Conservation (phyloP, 1,284 basidiomycete species). For the Gastroboletus turbinatus region DNA sequence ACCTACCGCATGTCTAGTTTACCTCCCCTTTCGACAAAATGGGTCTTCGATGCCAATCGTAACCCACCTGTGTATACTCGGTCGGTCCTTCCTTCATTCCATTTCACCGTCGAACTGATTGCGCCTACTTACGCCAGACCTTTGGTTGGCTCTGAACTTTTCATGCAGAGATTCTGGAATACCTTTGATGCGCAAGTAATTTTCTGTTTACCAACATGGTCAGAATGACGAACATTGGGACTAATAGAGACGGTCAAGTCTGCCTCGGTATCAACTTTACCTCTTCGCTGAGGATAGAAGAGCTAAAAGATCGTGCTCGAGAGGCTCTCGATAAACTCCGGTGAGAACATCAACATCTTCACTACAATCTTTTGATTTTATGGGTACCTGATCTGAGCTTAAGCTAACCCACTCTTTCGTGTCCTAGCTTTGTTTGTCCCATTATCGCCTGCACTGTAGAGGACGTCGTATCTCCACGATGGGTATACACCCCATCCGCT, state of each 20-base stretch:
- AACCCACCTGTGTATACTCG: slow-evolving; percentile 20
- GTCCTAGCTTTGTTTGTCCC: slow-evolving; percentile 3
- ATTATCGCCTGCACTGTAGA: slow-evolving; percentile 22
- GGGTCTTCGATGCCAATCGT: slow-evolving; percentile 12
- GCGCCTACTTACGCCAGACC: neutral
- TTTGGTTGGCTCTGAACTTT: slow-evolving; percentile 21
- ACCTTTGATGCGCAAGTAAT: slow-evolving; percentile 15
- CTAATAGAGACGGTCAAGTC: slow-evolving; percentile 12
- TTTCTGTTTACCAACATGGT: neutral
- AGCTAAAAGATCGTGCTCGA: slow-evolving; percentile 10
- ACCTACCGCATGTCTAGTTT: neutral
- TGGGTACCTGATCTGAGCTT: no score
- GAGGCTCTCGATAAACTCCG: slow-evolving; percentile 22
- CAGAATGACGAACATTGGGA: neutral
- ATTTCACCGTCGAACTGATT: neutral
- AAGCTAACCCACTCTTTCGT: neutral
- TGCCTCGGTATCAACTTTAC: slow-evolving; percentile 19
- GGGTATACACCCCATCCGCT: neutral
- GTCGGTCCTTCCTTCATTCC: neutral
- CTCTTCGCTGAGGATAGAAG: slow-evolving; percentile 8
- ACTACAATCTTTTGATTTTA: neutral
- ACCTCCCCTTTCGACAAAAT: neutral
- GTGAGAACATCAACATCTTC: slow-evolving; percentile 1
- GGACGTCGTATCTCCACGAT: slow-evolving; percentile 11
- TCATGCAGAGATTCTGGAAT: slow-evolving; percentile 19